Percentiles rank a stretch among this genome's conserved stretches.
Conservation (phyloP, 345 rosid genomes). For the Anacardium occidentale region DNA sequence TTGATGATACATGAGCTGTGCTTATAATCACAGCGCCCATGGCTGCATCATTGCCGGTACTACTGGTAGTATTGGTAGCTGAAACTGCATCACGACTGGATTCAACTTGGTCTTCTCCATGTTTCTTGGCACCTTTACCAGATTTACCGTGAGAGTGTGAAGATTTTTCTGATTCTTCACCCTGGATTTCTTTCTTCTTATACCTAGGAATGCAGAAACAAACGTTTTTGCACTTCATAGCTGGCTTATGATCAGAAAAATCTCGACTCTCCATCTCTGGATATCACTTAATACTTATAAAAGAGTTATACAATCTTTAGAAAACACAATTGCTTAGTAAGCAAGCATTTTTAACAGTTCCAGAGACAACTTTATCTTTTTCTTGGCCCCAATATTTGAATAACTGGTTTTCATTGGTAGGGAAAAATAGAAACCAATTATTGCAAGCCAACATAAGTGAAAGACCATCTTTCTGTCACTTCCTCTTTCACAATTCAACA, state of each 20-base stretch:
- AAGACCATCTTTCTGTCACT: background rate
- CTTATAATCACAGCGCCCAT: slow-evolving; percentile 14
- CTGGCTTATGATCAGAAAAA: background rate
- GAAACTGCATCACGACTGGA: background rate
- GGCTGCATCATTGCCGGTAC: slow-evolving; percentile 14
- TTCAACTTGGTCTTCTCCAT: background rate
- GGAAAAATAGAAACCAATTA: slow-evolving; percentile 4
- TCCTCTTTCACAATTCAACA: background rate
- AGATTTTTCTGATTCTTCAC: slow-evolving; percentile 13
- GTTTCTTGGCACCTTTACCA: background rate
- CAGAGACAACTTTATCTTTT: background rate
- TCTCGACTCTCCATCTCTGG: background rate
- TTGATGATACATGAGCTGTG: slow-evolving; percentile 23
- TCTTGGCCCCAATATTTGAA: background rate
- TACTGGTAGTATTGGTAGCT: background rate
- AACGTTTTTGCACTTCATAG: slow-evolving; percentile 13
- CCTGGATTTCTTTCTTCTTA: slow-evolving; percentile 17
- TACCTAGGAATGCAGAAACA: slow-evolving; percentile 25
- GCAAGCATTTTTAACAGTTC: slow-evolving; percentile 9
- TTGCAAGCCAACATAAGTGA: background rate
- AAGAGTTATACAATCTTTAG: background rate
- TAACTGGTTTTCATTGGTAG: background rate
- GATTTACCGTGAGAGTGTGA: background rate
- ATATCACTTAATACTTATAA: background rate
- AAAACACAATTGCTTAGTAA: slow-evolving; percentile 1